Percentiles rank a stretch among this genome's conserved stretches.
Evolutionary conservation across 345 rosid genomes (phyloP).

Genomic region (Atalantia buxifolia): DNA sequence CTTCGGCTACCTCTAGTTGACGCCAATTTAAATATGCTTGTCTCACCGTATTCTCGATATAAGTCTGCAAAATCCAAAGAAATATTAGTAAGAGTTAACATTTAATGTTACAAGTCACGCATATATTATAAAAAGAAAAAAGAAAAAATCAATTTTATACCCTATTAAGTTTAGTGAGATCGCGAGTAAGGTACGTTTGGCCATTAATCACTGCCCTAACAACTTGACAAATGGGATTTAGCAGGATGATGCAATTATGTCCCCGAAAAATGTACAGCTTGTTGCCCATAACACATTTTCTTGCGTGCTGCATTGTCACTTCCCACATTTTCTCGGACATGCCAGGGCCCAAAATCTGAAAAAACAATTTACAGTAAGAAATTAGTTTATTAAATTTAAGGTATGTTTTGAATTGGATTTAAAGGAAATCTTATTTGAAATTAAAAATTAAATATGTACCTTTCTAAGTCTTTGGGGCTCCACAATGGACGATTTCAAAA

Average conservation of each 20-base stretch:
- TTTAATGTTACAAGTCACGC: no score
- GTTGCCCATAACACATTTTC: constrained; percentile 62
- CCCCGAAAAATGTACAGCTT: constrained; percentile 39
- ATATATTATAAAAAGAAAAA: no score
- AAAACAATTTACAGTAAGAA: neutral
- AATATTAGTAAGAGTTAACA: neutral
- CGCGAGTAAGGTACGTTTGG: constrained; percentile 27
- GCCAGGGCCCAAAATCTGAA: constrained; percentile 61
- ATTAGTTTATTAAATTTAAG: neutral
- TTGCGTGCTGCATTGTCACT: constrained; percentile 65
- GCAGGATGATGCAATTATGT: constrained; percentile 24
- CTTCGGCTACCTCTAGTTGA: constrained; percentile 46
- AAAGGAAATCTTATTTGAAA: neutral
- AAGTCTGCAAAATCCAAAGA: constrained; percentile 31
- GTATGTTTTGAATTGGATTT: neutral
- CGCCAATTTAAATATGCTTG: constrained; percentile 56
- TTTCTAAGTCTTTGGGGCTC: constrained; percentile 47
- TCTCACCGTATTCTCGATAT: constrained; percentile 46
- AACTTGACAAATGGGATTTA: constrained; percentile 75
- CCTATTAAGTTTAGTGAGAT: constrained; percentile 30
- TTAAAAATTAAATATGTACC: constrained; percentile 28
- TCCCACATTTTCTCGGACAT: constrained; percentile 93
- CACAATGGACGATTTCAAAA: constrained; percentile 57
- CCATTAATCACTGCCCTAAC: constrained; percentile 48
- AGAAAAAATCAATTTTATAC: constrained; percentile 27